Evolutionary conservation across 2,329 filamentous ascomycete species (phyloP).

Genomic region (Hymenotorrendiella dingleyae): DNA sequence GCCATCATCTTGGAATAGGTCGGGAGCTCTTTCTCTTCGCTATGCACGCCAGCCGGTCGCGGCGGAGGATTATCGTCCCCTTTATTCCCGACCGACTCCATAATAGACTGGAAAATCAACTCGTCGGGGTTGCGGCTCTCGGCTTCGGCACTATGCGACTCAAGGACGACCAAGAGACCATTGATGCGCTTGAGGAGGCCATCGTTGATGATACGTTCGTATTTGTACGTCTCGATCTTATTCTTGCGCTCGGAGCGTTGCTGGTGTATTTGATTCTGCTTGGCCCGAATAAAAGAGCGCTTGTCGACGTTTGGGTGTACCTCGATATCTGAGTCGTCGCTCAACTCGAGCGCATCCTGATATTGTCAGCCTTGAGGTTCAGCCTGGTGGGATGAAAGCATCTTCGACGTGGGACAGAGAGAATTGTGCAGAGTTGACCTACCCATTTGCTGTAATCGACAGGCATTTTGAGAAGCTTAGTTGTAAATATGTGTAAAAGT

Average conservation of each 20-base stretch:
- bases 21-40: slow-evolving; percentile 63
- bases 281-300: slow-evolving; percentile 94
- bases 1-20: slow-evolving; percentile 98
- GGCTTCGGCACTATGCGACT: slow-evolving; percentile 64
- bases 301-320: slow-evolving; percentile 99
- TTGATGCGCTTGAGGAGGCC: slow-evolving; percentile 81
- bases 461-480: neutral
- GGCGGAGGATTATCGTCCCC: slow-evolving; percentile 70
- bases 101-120: slow-evolving; percentile 81
- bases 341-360: slow-evolving; percentile 87
- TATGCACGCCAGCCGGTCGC: slow-evolving; percentile 73
- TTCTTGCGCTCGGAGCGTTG: slow-evolving; percentile 60
- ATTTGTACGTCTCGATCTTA: slow-evolving; percentile 86
- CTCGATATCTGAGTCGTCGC: slow-evolving; percentile 96
- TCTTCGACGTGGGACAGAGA: neutral
- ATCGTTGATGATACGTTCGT: slow-evolving; percentile 90
- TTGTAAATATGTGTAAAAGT: neutral
- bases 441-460: slow-evolving; percentile 55
- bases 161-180: slow-evolving; percentile 66
- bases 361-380: slow-evolving; percentile 28
- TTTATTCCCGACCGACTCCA: slow-evolving; percentile 69
- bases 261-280: slow-evolving; percentile 77
- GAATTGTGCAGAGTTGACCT: slow-evolving; percentile 11
- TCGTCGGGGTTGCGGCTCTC: slow-evolving; percentile 65
- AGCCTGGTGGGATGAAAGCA: slow-evolving; percentile 19